Base-by-base conservation (phyloP, 2,329 filamentous ascomycete species). In the Zelopaecilomyces penicillatus region DNA sequence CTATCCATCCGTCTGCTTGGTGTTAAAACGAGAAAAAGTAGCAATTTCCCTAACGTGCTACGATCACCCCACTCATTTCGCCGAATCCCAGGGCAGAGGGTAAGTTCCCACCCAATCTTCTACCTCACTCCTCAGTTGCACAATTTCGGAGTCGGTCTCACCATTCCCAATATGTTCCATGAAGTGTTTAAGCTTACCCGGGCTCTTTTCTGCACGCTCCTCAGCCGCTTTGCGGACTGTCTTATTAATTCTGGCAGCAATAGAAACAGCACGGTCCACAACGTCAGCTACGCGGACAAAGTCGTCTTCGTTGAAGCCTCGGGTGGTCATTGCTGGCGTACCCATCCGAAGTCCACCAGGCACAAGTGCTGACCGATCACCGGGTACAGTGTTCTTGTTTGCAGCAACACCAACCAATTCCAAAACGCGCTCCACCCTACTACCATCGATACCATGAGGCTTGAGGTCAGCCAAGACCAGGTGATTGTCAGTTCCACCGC, bases 341-440 rank as follows among this genome's bases (percentile, higher is more conserved):
- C 93, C 93, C 69, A 98, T 90, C 54, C 93, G 84, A 52, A 98
- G 76, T 52, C 93, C 93, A 54, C 91, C 91, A 10, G 93, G 93
- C 52, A 91, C 87, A 60, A 98, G 78, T 1, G 93, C 93, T 1
- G 89, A 95, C 62, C 84, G 87, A 69, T 98, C 93, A 37, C 91
- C 93, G 1, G 93, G 93, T 0, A 96, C 91, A 6, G 93, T 96
- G 72, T 98, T 98, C 78, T 98, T 98, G 76, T 98, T 98, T 63
- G 87, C 85, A n/a, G 93, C 93, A 42, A 97, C 91, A 57, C 91
- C 91, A 53, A 94, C 88, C 39, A 95, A 80, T 65, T 96, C 90
- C 27, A 96, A 77, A 11, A 95, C 82, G 39, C 88, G 83, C 71
- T 96, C 90, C 10, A 95, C 88, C 43, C 90, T 83, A 27, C 85